These are phyloP conservation scores for Filobasidium wieringae DNA, from an alignment of 768 basidiomycete species.

Conservation along the genomic window DNA sequence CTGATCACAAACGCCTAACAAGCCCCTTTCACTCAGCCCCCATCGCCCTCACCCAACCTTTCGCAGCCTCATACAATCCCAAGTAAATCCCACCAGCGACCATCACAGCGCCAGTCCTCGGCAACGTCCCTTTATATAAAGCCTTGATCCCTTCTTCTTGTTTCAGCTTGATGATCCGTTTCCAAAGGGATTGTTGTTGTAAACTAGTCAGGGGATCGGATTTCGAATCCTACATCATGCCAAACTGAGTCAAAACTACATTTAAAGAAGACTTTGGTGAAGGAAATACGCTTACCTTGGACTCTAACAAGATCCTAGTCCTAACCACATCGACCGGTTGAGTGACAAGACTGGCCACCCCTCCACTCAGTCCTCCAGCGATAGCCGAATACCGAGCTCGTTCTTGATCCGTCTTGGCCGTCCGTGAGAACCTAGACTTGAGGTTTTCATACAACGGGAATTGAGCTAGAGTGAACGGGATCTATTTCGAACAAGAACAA, in stretches of 20 bases:
- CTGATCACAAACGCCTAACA: too few relatives aligned
- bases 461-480: conserved; percentile 89
- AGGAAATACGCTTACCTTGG: conserved; percentile 49
- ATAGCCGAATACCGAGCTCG: conserved; percentile 47
- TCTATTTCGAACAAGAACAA: conserved; percentile 45
- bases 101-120: conserved; percentile 89
- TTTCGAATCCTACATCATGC: conserved; percentile 37
- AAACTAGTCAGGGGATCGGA: background rate
- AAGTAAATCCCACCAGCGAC: conserved; percentile 93
- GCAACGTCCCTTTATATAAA: conserved; percentile 74
- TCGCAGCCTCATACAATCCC: conserved; percentile 67
- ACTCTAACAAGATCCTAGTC: conserved; percentile 90
- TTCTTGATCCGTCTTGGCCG: conserved; percentile 45
- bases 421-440: conserved; percentile 48
- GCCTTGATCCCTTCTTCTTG: conserved; percentile 56
- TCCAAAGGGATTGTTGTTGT: conserved; percentile 41
- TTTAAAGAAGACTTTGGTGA: too few relatives aligned
- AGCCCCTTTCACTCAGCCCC: too few relatives aligned
- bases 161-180: conserved; percentile 57
- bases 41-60: background rate
- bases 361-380: conserved; percentile 85
- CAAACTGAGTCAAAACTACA: too few relatives aligned
- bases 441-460: conserved; percentile 89
- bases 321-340: conserved; percentile 94
- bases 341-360: conserved; percentile 73